Evolutionary conservation across 257 asterid genomes (phyloP).

Genomic region (Osmanthus fragrans): DNA sequence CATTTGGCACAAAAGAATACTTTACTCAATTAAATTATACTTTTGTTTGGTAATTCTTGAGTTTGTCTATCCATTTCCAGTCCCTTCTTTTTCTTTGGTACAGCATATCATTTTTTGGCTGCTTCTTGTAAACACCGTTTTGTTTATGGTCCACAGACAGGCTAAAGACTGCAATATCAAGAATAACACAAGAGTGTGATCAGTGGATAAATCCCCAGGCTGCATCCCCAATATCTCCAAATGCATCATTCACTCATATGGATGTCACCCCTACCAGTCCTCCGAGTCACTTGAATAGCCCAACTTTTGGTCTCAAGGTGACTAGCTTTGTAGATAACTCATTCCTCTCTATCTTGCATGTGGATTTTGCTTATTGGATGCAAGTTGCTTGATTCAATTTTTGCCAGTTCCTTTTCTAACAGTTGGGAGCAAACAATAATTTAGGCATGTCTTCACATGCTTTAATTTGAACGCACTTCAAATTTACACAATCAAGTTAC

Average conservation of each 20-base stretch:
- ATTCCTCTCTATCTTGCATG: slow-evolving; percentile 8
- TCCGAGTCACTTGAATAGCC: slow-evolving; percentile 61
- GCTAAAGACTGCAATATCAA: slow-evolving; percentile 81
- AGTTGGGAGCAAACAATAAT: slow-evolving; percentile 2
- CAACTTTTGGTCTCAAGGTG: slow-evolving; percentile 84
- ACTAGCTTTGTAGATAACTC: slow-evolving; percentile 16
- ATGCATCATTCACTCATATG: slow-evolving; percentile 61
- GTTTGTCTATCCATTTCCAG: neutral
- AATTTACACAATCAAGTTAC: neutral
- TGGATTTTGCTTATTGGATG: neutral
- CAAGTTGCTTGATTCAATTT: slow-evolving; percentile 10
- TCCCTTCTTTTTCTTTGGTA: neutral
- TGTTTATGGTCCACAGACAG: slow-evolving; percentile 59
- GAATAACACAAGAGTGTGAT: slow-evolving; percentile 86
- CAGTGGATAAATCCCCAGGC: slow-evolving; percentile 81
- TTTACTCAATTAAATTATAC: neutral
- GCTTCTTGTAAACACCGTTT: slow-evolving; percentile 28
- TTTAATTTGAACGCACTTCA: slow-evolving; percentile 14
- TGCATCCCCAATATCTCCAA: slow-evolving; percentile 53
- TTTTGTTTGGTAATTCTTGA: neutral
- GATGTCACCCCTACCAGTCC: slow-evolving; percentile 94
- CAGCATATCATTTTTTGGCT: slow-evolving; percentile 20
- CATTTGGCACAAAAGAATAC: neutral
- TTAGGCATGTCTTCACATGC: neutral
- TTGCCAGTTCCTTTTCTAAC: slow-evolving; percentile 11